Conservation (phyloP, 2,329 filamentous ascomycete genomes). For the Xylariales sp. region DNA sequence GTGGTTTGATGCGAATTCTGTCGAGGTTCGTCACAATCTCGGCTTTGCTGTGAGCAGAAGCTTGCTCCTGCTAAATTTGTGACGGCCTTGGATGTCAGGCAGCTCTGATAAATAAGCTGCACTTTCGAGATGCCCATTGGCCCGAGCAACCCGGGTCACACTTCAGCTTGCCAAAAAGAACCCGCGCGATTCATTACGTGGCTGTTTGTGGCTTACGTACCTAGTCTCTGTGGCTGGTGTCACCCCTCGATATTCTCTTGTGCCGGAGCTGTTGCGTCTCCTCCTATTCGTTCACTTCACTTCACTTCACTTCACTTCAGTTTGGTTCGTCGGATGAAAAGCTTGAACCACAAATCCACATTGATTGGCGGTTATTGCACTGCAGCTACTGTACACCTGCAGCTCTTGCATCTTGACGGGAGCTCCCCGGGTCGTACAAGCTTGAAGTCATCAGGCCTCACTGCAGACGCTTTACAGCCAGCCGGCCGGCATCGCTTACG, state of each 20-base stretch:
- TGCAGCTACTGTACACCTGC: constrained; percentile 1
- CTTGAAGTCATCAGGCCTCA: no score
- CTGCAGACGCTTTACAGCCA: no score
- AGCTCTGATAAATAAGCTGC: constrained; percentile 5
- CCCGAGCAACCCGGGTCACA: constrained; percentile 2
- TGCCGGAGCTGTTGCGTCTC: no score
- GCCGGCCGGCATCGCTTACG: no score
- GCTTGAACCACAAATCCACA: constrained; percentile 3
- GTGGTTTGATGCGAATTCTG: constrained; percentile 46
- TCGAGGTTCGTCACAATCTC: constrained; percentile 21
- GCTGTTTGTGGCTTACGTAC: no score
- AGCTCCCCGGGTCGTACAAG: constrained; percentile 1
- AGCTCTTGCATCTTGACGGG: no score
- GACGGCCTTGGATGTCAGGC: constrained; percentile 18
- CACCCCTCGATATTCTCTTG: no score
- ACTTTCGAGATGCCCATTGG: constrained; percentile 6
- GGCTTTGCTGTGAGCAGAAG: constrained; percentile 9
- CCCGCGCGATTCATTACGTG: neutral
- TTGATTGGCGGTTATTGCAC: constrained; percentile 5
- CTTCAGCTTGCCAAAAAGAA: neutral
- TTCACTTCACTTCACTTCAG: no score
- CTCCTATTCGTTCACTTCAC: no score
- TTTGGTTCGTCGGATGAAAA: no score
- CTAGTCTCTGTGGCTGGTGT: no score
- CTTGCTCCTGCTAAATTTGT: constrained; percentile 9